Base-by-base conservation (phyloP, 495 filamentous ascomycete species). In the Hypoxylon fuscum region DNA sequence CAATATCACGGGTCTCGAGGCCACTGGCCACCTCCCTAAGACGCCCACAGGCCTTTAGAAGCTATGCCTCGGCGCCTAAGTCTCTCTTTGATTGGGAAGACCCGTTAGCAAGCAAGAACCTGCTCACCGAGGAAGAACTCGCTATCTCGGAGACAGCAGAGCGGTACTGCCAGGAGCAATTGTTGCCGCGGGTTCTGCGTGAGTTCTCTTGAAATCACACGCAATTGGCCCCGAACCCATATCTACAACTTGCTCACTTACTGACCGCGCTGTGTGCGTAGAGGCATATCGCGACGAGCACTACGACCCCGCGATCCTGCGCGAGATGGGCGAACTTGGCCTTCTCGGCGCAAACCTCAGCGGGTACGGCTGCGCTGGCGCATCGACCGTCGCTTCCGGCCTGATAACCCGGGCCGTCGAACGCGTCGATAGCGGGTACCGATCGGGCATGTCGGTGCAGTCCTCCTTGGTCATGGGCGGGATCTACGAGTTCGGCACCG, bases 371-470 rank as follows among this genome's bases (percentile, higher is more conserved):
- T 98, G 95, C 70, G 94, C 96, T n/a, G 95, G 96, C 41, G 91
- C 90, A 4, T 93, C 90, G 65, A 93, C 87, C 48, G 92, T 98
- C 27, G 92, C 96, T 0, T 90, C 89, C 2, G 96, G 95, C 12
- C 79, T 98, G 54, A 97, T 98, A 75, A 97, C 92, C 17, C 87
- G 95, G 69, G 95, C 95, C 62, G 96, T 98, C 9, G 95, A 98
- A 78, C 85, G 95, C 41, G 93, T 98, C 34, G 95, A 98, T 72
- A 93, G 89, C 43, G 95, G 95, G 34, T 98, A 98, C 74, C 87
- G 95, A 11, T 96, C 91, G 41, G 93, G 90, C 51, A 97, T 97
- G 90, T 96, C 91, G 12, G 95, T 98, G 9, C 95, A 98, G 75
- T 93, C 90, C 59, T 96, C 93, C 2, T 79, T 98, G 42, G 92